These are phyloP conservation scores for Arthrobotrys sinensis DNA, from an alignment of 2,329 filamentous ascomycete species.

Conservation along the genomic window DNA sequence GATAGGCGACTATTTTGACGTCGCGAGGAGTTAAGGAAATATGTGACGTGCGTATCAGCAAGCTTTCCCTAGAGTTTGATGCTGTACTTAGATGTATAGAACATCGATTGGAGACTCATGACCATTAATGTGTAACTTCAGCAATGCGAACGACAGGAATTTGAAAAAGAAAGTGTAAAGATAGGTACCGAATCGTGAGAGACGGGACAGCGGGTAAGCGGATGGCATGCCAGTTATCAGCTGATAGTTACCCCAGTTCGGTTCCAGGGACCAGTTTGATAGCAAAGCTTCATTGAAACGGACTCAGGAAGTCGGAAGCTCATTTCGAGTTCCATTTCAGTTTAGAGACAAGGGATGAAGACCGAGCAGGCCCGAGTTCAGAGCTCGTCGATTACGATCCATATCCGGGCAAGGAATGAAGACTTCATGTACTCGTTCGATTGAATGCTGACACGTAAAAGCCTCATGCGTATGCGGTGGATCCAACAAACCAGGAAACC, in stretches of 20 bases:
- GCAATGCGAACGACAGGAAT: slow-evolving; percentile 15
- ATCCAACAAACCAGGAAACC: slow-evolving; percentile 28
- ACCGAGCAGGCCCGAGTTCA: slow-evolving; percentile 8
- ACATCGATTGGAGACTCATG: slow-evolving; percentile 15
- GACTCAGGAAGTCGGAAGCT: slow-evolving; percentile 36
- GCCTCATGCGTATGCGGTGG: slow-evolving; percentile 25
- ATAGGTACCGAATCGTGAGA: slow-evolving; percentile 15
- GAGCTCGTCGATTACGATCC: slow-evolving; percentile 16
- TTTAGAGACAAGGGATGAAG: slow-evolving; percentile 23
- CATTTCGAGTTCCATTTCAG: slow-evolving; percentile 26
- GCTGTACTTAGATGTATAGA: not conserved
- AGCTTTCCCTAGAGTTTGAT: slow-evolving; percentile 1
- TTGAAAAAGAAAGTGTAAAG: slow-evolving; percentile 20
- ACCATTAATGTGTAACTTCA: slow-evolving; percentile 19
- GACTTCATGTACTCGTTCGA: slow-evolving; percentile 3
- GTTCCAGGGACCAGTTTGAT: slow-evolving; percentile 21
- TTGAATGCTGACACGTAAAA: slow-evolving; percentile 17
- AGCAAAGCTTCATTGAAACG: slow-evolving; percentile 37
- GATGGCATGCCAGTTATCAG: slow-evolving; percentile 47
- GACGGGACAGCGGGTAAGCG: slow-evolving; percentile 51
- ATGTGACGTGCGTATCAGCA: slow-evolving; percentile 17
- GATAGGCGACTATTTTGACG: slow-evolving; percentile 25
- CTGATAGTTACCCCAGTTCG: slow-evolving; percentile 44
- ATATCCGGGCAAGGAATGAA: slow-evolving; percentile 15
- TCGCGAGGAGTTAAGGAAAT: slow-evolving; percentile 1